Conservation (phyloP, 306 rosid genomes). For the Cicer chorassanicum region DNA sequence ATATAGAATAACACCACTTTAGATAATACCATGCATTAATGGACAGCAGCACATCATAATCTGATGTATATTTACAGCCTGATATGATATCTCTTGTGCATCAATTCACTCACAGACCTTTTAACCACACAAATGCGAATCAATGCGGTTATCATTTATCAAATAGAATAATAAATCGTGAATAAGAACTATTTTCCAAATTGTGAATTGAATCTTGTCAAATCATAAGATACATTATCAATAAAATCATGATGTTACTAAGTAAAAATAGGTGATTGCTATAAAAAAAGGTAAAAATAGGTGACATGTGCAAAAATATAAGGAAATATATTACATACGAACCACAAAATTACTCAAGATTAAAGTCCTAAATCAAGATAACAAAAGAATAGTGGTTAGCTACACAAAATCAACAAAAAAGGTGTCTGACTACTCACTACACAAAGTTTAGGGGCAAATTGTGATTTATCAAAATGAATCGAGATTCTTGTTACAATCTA, state of each 20-base stretch:
- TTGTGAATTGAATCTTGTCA: background rate
- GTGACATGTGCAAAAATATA: background rate
- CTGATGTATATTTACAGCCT: constrained; percentile 5
- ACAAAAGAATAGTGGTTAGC: background rate
- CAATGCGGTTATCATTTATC: background rate
- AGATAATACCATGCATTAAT: constrained; percentile 6
- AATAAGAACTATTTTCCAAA: background rate
- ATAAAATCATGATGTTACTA: background rate
- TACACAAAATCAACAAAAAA: background rate
- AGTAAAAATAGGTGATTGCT: background rate
- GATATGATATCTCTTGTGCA: constrained; percentile 1
- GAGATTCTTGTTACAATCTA: background rate
- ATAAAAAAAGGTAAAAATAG: background rate
- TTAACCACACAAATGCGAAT: background rate
- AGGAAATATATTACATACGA: background rate
- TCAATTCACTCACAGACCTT: constrained; percentile 31
- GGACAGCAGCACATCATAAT: constrained; percentile 2
- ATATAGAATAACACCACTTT: constrained; percentile 4
- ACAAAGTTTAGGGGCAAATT: background rate
- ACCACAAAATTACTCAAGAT: background rate
- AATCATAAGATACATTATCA: background rate
- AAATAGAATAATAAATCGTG: background rate
- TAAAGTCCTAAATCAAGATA: background rate
- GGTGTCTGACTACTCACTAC: background rate
- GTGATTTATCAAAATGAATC: background rate